phyloP scores from a whole-genome alignment of 2,329 filamentous ascomycete genomes.

The Dothideomycetes sp. region DNA sequence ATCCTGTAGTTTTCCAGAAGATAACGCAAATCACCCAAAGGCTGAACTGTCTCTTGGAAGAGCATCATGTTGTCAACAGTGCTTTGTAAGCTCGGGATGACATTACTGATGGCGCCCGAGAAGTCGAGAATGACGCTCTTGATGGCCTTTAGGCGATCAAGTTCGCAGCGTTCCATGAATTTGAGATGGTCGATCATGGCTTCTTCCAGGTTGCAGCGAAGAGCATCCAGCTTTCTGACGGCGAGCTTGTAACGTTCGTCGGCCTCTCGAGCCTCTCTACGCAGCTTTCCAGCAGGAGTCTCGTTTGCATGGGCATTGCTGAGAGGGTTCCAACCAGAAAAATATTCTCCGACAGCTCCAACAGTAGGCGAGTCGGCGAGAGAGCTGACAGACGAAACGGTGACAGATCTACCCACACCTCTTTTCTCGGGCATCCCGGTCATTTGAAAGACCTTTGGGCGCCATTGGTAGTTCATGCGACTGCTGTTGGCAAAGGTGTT shows the following conservation, averaged over 20 bases:
- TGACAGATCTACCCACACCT: constrained; percentile 64
- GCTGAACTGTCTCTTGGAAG: constrained; percentile 98
- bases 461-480: constrained; percentile 96
- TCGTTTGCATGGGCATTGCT: constrained; percentile 90
- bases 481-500: constrained; percentile 96
- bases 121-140: constrained; percentile 98
- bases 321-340: constrained; percentile 86
- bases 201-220: constrained; percentile 92
- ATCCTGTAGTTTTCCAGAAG: constrained; percentile 95
- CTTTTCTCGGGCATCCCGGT: constrained; percentile 87
- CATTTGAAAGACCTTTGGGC: constrained; percentile 79
- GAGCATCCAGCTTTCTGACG: constrained; percentile 76
- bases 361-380: constrained; percentile 51
- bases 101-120: constrained; percentile 92
- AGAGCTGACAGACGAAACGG: constrained; percentile 46
- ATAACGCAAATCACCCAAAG: constrained; percentile 79
- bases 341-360: constrained; percentile 76
- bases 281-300: constrained; percentile 75
- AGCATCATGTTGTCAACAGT: constrained; percentile 98
- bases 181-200: constrained; percentile 84
- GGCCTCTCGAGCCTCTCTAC: constrained; percentile 78
- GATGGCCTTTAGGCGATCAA: constrained; percentile 93
- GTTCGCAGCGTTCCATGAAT: constrained; percentile 94
- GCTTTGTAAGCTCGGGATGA: constrained; percentile 90
- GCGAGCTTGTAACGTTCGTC: constrained; percentile 89